Evolutionary conservation across 2,329 filamentous ascomycete genomes (phyloP), one percentile per base, ranked within the genome.

Genomic region (Colletotrichum echinochloae): DNA sequence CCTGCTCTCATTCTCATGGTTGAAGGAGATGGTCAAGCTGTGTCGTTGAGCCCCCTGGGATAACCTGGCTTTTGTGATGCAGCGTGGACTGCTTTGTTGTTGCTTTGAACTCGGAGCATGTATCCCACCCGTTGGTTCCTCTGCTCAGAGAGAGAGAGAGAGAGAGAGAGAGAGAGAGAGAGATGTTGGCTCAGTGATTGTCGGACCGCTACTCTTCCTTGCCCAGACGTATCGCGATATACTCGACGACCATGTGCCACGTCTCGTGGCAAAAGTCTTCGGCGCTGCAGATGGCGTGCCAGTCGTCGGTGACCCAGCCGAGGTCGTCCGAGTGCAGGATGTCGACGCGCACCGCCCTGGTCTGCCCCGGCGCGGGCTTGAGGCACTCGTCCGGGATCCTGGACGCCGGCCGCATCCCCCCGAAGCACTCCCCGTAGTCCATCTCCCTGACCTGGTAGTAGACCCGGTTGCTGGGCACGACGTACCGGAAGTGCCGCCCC

Each of bases 291-390:
- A 60, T 48, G 20, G 8, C n/a, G n/a, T 49, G 23, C 33, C 46
- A 60, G 44, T 37, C 30, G 14, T 37, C 14, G 46, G 44, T 60
- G n/a, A 60, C 8, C 59, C 59, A 60, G 35, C 23, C 30, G 44
- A 49, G 5, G 46, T 49, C 46, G 59, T n/a, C n/a, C 2, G 44
- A 48, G 30, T 2, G 59, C 3, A 49, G 11, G 16, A 60, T 60
- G 20, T 60, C 44, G n/a, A 60, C n/a, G 23, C 59, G 59, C 28
- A 60, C 46, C 11, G 44, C 44, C 2, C 30, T 23, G 18, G 39
- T 39, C 30, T 39, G 44, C 3, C 18, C 23, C 20, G 59, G 5
- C 28, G 41, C 2, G 59, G 28, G 30, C 44, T 35, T 49, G 30
- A 60, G 44, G 33, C 33, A 49, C 8, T 37, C 30, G 20, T 49